phyloP scores from a whole-genome alignment of 1,139 yeast species.

The Taiozyma sp. region DNA sequence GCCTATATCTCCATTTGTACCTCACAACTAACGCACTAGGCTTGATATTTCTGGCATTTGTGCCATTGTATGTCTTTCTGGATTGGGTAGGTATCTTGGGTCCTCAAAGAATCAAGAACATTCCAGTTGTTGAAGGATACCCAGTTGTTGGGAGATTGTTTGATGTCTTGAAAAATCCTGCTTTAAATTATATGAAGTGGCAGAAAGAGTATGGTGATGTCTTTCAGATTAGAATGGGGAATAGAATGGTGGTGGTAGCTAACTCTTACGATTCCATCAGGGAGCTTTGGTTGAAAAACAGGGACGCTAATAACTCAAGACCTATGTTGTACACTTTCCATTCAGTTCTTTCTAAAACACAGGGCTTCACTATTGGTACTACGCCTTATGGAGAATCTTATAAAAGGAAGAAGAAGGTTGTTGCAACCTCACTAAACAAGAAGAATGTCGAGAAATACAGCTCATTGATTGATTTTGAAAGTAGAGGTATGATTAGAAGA shows the following conservation, averaged over 20 bases:
- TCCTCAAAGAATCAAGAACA: conserved; percentile 31
- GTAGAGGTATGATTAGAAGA: conserved; percentile 30
- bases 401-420: conserved; percentile 47
- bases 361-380: conserved; percentile 71
- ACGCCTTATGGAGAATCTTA: conserved; percentile 63
- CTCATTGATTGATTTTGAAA: conserved; percentile 41
- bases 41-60: not conserved
- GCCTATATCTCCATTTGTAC: not conserved
- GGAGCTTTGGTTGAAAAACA: conserved; percentile 49
- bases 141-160: conserved; percentile 54
- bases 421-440: conserved; percentile 46
- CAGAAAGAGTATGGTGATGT: conserved; percentile 39
- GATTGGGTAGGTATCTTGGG: conserved; percentile 22
- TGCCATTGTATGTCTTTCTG: conserved; percentile 3
- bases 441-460: conserved; percentile 31
- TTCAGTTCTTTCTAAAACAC: conserved; percentile 54
- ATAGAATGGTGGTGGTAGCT: conserved; percentile 53
- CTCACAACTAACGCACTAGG: not conserved
- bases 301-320: conserved; percentile 57
- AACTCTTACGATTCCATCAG: conserved; percentile 54
- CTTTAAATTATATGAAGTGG: conserved; percentile 48
- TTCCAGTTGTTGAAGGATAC: conserved; percentile 40
- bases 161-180: conserved; percentile 47
- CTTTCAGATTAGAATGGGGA: conserved; percentile 63
- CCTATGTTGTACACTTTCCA: conserved; percentile 70